Evolutionary conservation across 1,284 basidiomycete genomes (phyloP), one percentile per base, ranked within the genome.

Genomic region (Ceratobasidium papillatum): DNA sequence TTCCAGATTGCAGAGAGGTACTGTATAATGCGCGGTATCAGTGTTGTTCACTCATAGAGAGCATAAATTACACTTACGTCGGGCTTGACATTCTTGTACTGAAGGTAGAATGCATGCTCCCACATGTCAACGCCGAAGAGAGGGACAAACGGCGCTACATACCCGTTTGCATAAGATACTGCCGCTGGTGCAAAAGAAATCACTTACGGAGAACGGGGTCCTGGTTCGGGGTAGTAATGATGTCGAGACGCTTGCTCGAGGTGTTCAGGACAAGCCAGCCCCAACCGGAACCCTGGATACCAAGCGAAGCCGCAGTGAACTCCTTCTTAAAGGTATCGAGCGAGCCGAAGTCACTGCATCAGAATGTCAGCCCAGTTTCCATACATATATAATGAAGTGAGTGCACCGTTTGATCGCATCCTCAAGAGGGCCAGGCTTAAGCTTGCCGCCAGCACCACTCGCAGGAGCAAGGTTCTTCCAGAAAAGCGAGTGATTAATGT

Each of bases 401-500:
- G 32, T 47, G 1, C 45, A 47, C 71, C 85, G 81, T 17, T 86
- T 84, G 79, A 96, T 88, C 66, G 90, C 91, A 17, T 87, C 81
- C 83, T 91, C 92, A 80, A 96, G 86, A 32, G 87, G 72, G 41
- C 78, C 77, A 27, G 83, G 81, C 27, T 81, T 79, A 45, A 83
- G 79, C 69, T 66, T 74, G 41, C 75, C 75, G 5, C 72, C 77
- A 14, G 49, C 61, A 3, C 54, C 77, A 32, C 62, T 73, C n/a
- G 86, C 80, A 0, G 90, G 90, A 2, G 92, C 88, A 75, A 95
- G 87, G 86, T 95, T 96, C 86, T 91, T 92, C 95, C 95, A 96
- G 87, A 97, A 97, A 78, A 97, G 88, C 36, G 93, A 90, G 86
- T 96, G 94, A 86, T 95, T 95, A 85, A 94, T 92, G 82, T 94